phyloP scores from a whole-genome alignment of 2,329 filamentous ascomycete genomes.

The Neobulgaria alba region DNA sequence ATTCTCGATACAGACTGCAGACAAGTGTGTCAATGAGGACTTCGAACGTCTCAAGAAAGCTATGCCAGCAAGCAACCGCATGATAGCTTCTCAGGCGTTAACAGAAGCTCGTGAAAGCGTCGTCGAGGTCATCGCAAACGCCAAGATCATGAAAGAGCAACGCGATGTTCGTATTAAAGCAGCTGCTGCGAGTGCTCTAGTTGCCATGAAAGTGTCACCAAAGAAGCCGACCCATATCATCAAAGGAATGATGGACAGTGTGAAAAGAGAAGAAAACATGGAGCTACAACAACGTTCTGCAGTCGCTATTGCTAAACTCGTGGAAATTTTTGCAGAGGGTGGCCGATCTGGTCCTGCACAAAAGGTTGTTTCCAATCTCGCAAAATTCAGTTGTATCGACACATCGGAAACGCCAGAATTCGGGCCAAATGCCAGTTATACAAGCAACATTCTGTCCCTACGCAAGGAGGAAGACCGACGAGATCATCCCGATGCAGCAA shows the following conservation, averaged over 20 bases:
- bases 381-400: slow-evolving; percentile 97
- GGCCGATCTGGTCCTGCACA: slow-evolving; percentile 81
- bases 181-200: slow-evolving; percentile 76
- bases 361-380: slow-evolving; percentile 90
- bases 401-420: slow-evolving; percentile 97
- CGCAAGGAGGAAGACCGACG: slow-evolving; percentile 95
- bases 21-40: slow-evolving; percentile 77
- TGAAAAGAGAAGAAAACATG: slow-evolving; percentile 88
- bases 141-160: slow-evolving; percentile 66
- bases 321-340: slow-evolving; percentile 75
- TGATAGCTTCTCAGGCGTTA: slow-evolving; percentile 73
- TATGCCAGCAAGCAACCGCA: slow-evolving; percentile 79
- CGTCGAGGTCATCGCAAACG: slow-evolving; percentile 66
- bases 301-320: slow-evolving; percentile 71
- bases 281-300: slow-evolving; percentile 84
- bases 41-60: slow-evolving; percentile 82
- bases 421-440: slow-evolving; percentile 68
- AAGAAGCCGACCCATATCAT: slow-evolving; percentile 92
- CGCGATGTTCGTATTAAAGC: slow-evolving; percentile 82
- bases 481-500: slow-evolving; percentile 83
- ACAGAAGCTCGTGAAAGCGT: slow-evolving; percentile 68
- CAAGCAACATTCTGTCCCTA: slow-evolving; percentile 78
- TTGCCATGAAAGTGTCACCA: slow-evolving; percentile 78
- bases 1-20: slow-evolving; percentile 80
- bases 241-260: slow-evolving; percentile 96